phyloP scores from a whole-genome alignment of 1,284 basidiomycete genomes.

The Trametes hirsuta region DNA sequence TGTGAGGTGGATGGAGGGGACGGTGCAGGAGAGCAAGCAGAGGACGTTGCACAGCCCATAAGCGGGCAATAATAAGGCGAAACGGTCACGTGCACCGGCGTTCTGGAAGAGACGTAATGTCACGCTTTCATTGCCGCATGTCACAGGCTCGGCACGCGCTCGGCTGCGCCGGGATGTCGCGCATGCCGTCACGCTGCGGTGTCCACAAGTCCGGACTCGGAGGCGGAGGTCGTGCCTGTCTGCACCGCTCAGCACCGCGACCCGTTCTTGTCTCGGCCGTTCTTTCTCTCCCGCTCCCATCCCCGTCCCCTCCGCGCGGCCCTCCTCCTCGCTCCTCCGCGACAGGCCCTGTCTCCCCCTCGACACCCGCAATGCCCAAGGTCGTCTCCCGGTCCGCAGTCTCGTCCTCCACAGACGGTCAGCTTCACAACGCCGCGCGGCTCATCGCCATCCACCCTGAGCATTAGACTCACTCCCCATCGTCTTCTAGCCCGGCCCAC shows the following conservation, averaged over 20 bases:
- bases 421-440: constrained; percentile 24
- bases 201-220: background rate
- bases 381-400: constrained; percentile 81
- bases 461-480: constrained; percentile 10
- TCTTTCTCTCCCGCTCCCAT: background rate
- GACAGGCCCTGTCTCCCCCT: background rate
- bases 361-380: constrained; percentile 63
- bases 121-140: constrained; percentile 6
- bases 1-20: constrained; percentile 15
- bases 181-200: background rate
- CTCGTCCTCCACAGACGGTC: constrained; percentile 81
- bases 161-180: background rate
- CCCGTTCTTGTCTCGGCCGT: background rate
- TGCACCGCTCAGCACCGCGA: background rate
- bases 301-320: background rate
- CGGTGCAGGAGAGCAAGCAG: constrained; percentile 21
- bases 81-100: constrained; percentile 23
- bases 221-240: background rate
- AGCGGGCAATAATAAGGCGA: constrained; percentile 25
- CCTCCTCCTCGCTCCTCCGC: background rate
- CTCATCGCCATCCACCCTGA: constrained; percentile 13
- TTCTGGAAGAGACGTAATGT: constrained; percentile 17
- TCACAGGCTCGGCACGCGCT: constrained; percentile 7
- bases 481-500: constrained; percentile 67
- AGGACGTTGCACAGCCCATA: constrained; percentile 29